These are phyloP conservation scores for Gastrodia elata DNA, from an alignment of 106 monocot species.

Conservation along the genomic window DNA sequence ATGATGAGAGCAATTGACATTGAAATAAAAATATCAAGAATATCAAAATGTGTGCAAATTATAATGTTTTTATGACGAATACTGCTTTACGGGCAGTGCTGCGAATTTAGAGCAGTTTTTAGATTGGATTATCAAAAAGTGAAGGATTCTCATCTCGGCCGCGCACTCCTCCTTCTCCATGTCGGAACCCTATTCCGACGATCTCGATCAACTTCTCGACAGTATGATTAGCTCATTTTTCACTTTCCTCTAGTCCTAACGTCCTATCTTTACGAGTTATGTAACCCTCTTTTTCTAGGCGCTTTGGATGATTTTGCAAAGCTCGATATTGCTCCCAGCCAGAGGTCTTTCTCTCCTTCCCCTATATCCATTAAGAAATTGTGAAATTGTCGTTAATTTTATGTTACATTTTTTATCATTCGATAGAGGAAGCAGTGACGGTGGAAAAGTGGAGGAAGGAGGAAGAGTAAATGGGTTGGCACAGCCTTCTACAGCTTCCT, in stretches of 20 bases:
- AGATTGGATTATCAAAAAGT: no score
- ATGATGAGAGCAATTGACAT: no score
- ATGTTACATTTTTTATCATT: neutral
- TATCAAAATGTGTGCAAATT: no score
- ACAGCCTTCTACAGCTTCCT: neutral
- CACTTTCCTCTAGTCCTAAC: neutral
- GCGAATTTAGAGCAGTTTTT: no score
- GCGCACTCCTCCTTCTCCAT: neutral
- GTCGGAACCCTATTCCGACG: conserved; percentile 16
- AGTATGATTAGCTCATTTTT: neutral
- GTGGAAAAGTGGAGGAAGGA: neutral
- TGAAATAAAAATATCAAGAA: no score
- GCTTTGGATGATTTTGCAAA: conserved; percentile 24
- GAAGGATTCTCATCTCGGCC: conserved; percentile 1
- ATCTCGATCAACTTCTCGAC: conserved; percentile 25
- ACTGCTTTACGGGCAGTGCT: no score
- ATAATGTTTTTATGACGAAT: no score
- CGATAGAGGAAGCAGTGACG: neutral
- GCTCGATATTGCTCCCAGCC: conserved; percentile 14
- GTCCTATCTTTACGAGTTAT: neutral
- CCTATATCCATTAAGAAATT: neutral
- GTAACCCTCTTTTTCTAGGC: conserved; percentile 1
- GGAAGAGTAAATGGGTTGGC: neutral
- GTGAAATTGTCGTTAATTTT: neutral
- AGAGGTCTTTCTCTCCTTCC: conserved; percentile 6